Evolutionary conservation across 306 rosid genomes (phyloP), one percentile per base, ranked within the genome.

Genomic region (Cicer pinnatifidum): DNA sequence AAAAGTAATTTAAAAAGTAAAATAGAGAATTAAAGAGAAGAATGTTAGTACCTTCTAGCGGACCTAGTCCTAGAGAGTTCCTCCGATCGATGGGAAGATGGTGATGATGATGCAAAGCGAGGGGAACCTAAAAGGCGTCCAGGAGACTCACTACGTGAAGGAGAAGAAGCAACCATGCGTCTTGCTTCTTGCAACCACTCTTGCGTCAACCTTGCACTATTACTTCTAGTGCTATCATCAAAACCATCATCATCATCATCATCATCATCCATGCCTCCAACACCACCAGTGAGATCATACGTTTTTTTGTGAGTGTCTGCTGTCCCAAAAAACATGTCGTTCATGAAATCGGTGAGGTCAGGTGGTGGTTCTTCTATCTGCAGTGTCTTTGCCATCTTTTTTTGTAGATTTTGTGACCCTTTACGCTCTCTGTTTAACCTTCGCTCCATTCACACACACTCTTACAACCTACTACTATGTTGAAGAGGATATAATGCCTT

Each of bases 101-200:
- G 57, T 0, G 92, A 75, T 3, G 11, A 0, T 58, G 89, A 79
- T 1, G 91, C 98, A 52, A 90, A 93, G 65, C 93, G 88, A 0
- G 97, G 96, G 0, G 93, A 80, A 5, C 93, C 92, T 10, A 69
- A 28, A 15, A 77, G 87, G 41, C 91, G 88, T 50, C 82, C 67
- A 0, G 95, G 96, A 0, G 95, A 87, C 5, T 75, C 84, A 52
- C 81, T 7, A 1, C 96, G 83, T 2, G 89, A 13, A 8, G 98
- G 93, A 79, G 96, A 90, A 39, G 96, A 84, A 59, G 90, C 90
- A 51, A 90, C 89, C 17, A 93, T 60, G 37, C 81, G 84, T 15
- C 86, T 75, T 1, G 98, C 98, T 77, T 90, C 96, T 67, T 85
- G 85, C 45, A 93, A 71, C 98, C 97, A 93, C 51, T 90, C 90